Evolutionary conservation across 495 filamentous ascomycete genomes (phyloP).

Genomic region (Podospora didyma): DNA sequence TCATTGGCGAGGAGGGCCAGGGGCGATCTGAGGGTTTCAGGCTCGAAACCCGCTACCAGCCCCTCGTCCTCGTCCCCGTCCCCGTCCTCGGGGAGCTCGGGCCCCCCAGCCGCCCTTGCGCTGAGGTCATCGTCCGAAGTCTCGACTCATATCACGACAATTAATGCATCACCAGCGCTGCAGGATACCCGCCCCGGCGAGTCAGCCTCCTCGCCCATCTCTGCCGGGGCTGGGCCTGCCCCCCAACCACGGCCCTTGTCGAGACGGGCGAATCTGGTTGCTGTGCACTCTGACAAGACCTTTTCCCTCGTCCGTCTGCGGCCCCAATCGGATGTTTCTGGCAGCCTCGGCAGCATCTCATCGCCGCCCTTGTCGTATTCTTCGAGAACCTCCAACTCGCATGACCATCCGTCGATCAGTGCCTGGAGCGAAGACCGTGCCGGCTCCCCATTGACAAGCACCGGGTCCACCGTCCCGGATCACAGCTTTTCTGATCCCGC

Average conservation of each 20-base stretch:
- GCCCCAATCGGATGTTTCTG: constrained; percentile 16
- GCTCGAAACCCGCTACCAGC: constrained; percentile 38
- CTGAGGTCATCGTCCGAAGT: constrained; percentile 34
- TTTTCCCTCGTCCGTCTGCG: constrained; percentile 37
- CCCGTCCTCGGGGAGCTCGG: constrained; percentile 18
- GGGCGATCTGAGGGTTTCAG: constrained; percentile 42
- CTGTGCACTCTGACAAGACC: constrained; percentile 45
- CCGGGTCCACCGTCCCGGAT: constrained; percentile 38
- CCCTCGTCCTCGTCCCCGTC: constrained; percentile 25
- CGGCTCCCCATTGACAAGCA: constrained; percentile 36
- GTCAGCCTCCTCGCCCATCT: constrained; percentile 8
- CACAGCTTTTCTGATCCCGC: constrained; percentile 31
- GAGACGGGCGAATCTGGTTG: constrained; percentile 36
- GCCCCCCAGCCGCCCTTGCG: constrained; percentile 22
- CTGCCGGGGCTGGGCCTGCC: constrained; percentile 3
- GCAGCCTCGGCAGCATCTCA: constrained; percentile 23
- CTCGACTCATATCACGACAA: constrained; percentile 21
- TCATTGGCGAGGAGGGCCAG: constrained; percentile 34
- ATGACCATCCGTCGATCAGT: constrained; percentile 43
- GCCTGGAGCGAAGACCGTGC: constrained; percentile 41
- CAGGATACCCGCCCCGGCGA: constrained; percentile 11
- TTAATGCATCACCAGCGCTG: constrained; percentile 15
- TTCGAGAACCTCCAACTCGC: constrained; percentile 38
- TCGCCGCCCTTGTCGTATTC: constrained; percentile 33
- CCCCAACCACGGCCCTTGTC: constrained; percentile 27